A percentile compares a stretch with the other conserved stretches of the same genome.
Conservation (phyloP, 2,329 filamentous ascomycete species). For the Neophaeococcomyces aloes region DNA sequence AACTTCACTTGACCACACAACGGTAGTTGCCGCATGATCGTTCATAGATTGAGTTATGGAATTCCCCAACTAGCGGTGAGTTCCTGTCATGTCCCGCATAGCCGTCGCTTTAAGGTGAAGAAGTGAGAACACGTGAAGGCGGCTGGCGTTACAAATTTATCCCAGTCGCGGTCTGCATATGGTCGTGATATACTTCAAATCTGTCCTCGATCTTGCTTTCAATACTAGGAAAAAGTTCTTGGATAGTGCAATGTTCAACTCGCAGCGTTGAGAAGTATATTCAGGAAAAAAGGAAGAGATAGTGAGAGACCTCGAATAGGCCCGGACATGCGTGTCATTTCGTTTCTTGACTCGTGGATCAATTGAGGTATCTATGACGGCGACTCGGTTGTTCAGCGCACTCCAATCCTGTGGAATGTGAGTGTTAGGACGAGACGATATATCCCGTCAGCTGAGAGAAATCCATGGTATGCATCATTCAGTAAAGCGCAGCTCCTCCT, state of each 20-base stretch:
- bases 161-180: too few relatives aligned
- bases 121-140: background rate
- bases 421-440: constrained; percentile 3
- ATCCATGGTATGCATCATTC: background rate
- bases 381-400: constrained; percentile 5
- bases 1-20: background rate
- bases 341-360: constrained; percentile 6
- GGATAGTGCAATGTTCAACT: background rate
- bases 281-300: background rate
- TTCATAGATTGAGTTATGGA: background rate
- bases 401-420: constrained; percentile 1
- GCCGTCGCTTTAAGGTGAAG: background rate
- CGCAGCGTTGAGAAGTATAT: background rate
- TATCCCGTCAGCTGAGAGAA: constrained; percentile 5
- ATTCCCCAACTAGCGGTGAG: constrained; percentile 6
- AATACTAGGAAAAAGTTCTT: too few relatives aligned
- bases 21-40: background rate
- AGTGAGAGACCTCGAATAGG: constrained; percentile 2
- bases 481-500: constrained; percentile 14
- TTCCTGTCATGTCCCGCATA: background rate
- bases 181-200: too few relatives aligned
- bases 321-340: background rate
- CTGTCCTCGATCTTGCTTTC: too few relatives aligned
- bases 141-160: background rate
- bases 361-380: constrained; percentile 9